Base-by-base conservation (phyloP, 352 stramenopile genomes). In the Sclerospora graminicola region DNA sequence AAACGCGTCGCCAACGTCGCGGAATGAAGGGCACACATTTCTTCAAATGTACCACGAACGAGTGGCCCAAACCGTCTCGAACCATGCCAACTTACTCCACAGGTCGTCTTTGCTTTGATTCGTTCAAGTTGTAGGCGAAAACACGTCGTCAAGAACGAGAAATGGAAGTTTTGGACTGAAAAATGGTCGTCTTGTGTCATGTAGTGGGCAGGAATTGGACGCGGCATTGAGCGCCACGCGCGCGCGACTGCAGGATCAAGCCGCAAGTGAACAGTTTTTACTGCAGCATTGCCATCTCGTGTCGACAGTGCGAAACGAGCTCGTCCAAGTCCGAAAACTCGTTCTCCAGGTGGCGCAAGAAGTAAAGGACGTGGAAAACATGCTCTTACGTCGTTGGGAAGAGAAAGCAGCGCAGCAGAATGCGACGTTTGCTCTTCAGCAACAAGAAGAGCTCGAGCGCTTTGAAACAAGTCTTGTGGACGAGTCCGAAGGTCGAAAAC, bases 321-420 rank as follows among this genome's bases (percentile, higher is more conserved):
- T 87, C 29, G 34, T 58, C 8, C 51, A 52, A 28, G 60, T 86
- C 19, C 57, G 66, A 9, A 33, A 14, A 9, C 19, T 87, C 11
- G 65, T 89, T 23, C 47, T 76, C 18, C 72, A 78, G 41, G 54
- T 89, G 38, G 71, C 72, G 8, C 44, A 69, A 20, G 69, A 87
- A 19, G 55, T 63, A 1, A 70, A 85, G 43, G 64, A 87, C 26
- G 75, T 88, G 16, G 80, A 92, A 45, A 69, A 80, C 18, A 47
- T 82, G 20, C 51, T 92, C 4, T 58, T 79, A 38, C 72, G 72
- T 14, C 65, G 69, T 48, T 83, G 66, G 1, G 80, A 92, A 46
- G 80, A 92, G 56, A 67, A 65, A 26, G 73, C 82, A 52, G 77
- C 78, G 6, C 45, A 54, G 1, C 69, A 89, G 52, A 92, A 92